phyloP scores from a whole-genome alignment of 2,329 filamentous ascomycete species.

The Pseudophaeomoniella oleicola region DNA sequence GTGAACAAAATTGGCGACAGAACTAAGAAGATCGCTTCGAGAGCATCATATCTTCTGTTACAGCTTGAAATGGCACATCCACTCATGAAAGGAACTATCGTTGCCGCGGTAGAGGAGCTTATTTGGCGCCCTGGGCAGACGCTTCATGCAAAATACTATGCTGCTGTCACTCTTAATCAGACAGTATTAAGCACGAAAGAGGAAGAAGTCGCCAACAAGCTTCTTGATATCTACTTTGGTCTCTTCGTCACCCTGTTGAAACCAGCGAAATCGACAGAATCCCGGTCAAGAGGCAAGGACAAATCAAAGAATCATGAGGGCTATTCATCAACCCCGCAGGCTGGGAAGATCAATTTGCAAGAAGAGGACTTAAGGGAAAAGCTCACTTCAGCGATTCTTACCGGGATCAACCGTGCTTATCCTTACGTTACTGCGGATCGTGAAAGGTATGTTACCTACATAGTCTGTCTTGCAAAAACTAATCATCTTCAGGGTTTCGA shows the following conservation, averaged over 20 bases:
- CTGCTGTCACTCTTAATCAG: conserved; percentile 92
- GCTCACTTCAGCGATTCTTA: conserved; percentile 77
- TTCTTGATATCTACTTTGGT: conserved; percentile 84
- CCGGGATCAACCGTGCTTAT: conserved; percentile 89
- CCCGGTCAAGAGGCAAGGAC: conserved; percentile 35
- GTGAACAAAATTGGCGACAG: conserved; percentile 96
- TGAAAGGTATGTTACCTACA: conserved; percentile 43
- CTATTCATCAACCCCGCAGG: conserved; percentile 10
- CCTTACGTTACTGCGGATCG: conserved; percentile 78
- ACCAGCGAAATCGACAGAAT: conserved; percentile 28
- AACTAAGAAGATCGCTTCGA: conserved; percentile 87
- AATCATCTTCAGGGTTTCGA: conserved; percentile 47
- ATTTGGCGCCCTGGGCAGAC: conserved; percentile 78
- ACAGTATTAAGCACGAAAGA: conserved; percentile 81
- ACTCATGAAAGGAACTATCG: conserved; percentile 81
- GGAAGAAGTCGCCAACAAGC: conserved; percentile 60
- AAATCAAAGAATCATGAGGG: conserved; percentile 25
- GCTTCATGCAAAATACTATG: conserved; percentile 83
- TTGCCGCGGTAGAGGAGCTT: conserved; percentile 75
- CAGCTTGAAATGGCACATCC: conserved; percentile 83
- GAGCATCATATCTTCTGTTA: conserved; percentile 82
- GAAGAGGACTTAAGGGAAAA: conserved; percentile 73
- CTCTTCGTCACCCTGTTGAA: conserved; percentile 76
- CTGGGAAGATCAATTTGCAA: conserved; percentile 21
- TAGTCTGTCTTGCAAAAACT: background rate